These are phyloP conservation scores for Suillus placidus DNA, from an alignment of 768 basidiomycete genomes.

Conservation along the genomic window DNA sequence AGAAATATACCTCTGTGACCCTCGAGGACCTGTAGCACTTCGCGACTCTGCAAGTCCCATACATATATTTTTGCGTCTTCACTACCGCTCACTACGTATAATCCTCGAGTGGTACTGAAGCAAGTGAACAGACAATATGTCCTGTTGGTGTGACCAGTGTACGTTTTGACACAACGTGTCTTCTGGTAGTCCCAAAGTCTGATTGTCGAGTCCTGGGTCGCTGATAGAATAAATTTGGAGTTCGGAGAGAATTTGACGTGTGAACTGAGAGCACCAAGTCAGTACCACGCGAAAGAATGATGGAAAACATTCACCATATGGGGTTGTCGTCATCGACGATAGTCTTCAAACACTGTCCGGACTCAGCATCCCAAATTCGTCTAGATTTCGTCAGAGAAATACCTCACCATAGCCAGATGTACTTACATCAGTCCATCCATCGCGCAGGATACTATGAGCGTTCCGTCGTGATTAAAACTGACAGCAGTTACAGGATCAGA, in stretches of 20 bases:
- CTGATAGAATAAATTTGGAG: conserved; percentile 84
- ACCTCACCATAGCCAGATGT: conserved; percentile 5
- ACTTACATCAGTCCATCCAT: conserved; percentile 97
- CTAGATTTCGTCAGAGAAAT: conserved; percentile 42
- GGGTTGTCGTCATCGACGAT: conserved; percentile 96
- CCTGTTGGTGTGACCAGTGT: conserved; percentile 83
- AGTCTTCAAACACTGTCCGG: conserved; percentile 97
- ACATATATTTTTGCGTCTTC: conserved; percentile 89
- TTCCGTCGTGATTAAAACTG: conserved; percentile 92
- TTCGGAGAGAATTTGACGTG: conserved; percentile 93
- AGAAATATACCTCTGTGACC: conserved; percentile 72
- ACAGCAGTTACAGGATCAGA: conserved; percentile 97
- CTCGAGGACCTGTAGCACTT: conserved; percentile 73
- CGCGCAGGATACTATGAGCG: conserved; percentile 90
- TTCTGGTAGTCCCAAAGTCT: conserved; percentile 94
- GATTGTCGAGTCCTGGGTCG: conserved; percentile 93
- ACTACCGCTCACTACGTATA: conserved; percentile 83
- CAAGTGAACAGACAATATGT: conserved; percentile 79
- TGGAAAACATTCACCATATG: conserved; percentile 60
- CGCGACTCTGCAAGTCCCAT: conserved; percentile 86
- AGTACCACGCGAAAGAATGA: conserved; percentile 9
- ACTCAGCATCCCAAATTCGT: conserved; percentile 96
- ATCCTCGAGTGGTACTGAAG: conserved; percentile 59
- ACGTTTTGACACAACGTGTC: conserved; percentile 91
- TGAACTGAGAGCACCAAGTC: conserved; percentile 51